These are phyloP conservation scores for Diaporthe sp. DNA, from an alignment of 2,329 filamentous ascomycete genomes.

Conservation along the genomic window DNA sequence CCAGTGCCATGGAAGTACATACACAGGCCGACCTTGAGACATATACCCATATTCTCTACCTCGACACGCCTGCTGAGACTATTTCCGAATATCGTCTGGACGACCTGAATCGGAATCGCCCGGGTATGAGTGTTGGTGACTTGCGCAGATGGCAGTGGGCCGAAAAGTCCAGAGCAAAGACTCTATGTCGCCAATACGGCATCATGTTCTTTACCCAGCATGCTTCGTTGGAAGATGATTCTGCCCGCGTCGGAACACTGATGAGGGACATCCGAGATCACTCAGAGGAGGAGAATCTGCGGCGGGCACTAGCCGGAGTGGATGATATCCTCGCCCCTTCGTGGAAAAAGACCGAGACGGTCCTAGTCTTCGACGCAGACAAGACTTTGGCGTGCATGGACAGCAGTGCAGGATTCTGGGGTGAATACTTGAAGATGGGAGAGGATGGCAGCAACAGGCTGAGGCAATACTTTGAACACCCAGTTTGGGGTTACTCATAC, in stretches of 20 bases:
- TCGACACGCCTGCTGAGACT: constrained; percentile 54
- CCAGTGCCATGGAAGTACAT: constrained; percentile 50
- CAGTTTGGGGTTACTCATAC: constrained; percentile 62
- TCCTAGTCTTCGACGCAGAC: constrained; percentile 71
- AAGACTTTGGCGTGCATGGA: constrained; percentile 66
- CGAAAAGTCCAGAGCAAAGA: constrained; percentile 58
- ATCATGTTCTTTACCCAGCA: constrained; percentile 59
- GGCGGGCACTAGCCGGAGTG: constrained; percentile 46
- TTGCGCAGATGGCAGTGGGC: constrained; percentile 60
- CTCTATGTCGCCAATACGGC: constrained; percentile 56
- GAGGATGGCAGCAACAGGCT: constrained; percentile 46
- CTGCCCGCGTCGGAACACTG: constrained; percentile 43
- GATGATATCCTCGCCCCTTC: constrained; percentile 48
- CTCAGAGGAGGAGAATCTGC: constrained; percentile 54
- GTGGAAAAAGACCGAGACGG: constrained; percentile 50
- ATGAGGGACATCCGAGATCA: constrained; percentile 55
- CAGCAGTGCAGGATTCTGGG: constrained; percentile 65
- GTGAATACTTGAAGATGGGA: constrained; percentile 37
- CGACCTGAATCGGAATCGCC: constrained; percentile 55
- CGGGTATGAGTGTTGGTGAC: constrained; percentile 49
- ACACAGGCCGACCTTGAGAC: constrained; percentile 59
- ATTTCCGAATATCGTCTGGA: constrained; percentile 52
- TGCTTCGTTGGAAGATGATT: not conserved
- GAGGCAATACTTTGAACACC: constrained; percentile 59
- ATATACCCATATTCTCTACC: constrained; percentile 71